Base-by-base conservation (phyloP, 352 stramenopile genomes). In the Phytophthora fragariaefolia region DNA sequence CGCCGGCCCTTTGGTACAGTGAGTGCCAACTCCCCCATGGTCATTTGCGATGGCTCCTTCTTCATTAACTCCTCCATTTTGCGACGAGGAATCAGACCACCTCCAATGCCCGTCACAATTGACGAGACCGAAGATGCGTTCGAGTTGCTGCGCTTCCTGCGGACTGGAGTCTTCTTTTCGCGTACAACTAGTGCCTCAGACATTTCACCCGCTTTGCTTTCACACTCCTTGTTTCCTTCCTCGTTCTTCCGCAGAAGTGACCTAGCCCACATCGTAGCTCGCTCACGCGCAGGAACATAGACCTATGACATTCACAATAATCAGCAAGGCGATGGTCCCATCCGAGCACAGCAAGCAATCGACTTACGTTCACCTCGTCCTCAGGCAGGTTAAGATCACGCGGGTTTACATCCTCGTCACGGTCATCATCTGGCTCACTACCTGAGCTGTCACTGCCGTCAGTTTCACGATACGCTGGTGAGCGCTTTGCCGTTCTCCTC, bases 11-110 rank as follows among this genome's bases (percentile, higher is more conserved):
- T 90, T 1, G 87, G 85, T 15, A 96, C 84, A 27, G 83, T 90
- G 12, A 93, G 62, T 6, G 87, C 87, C 15, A 96, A 56, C 53
- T 96, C 83, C 17, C 87, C 85, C 86, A 96, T 93, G 0, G 85
- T 94, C 86, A 94, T 94, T 63, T 93, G 77, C 7, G 84, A 90
- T 2, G 81, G 82, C 60, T 91, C 80, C 43, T 93, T 92, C 74
- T 88, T 84, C 27, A 81, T 15, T 18, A 88, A 51, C 49, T 91
- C 78, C 13, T 86, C 74, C 27, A 82, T 77, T 62, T 87, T 89
- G 34, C 66, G 80, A 26, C 78, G 76, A 48, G 71, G 34, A 7
- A 66, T 55, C 15, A 72, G 51, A 12, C 63, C 48, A 38, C 62
- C 60, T 6, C 63, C 67, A 9, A 79, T 76, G 10, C 68, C 73